phyloP scores from a whole-genome alignment of 2,329 filamentous ascomycete species.

The Fusarium acutatum region DNA sequence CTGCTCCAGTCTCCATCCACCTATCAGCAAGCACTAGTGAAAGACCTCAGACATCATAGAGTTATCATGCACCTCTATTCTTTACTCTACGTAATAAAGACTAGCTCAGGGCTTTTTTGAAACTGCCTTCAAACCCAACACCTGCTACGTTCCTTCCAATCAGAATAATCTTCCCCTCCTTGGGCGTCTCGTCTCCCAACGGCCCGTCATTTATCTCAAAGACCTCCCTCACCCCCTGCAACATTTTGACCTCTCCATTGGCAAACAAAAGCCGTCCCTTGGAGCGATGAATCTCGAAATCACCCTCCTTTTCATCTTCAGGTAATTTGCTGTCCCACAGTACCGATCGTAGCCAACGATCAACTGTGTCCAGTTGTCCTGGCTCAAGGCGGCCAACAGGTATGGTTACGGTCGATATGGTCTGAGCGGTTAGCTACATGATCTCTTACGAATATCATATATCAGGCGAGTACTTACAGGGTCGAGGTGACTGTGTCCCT shows the following conservation, averaged over 20 bases:
- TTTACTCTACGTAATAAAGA: not conserved
- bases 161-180: conserved; percentile 67
- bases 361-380: conserved; percentile 69
- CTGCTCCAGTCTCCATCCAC: not conserved
- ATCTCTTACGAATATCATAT: not conserved
- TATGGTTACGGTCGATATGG: conserved; percentile 85
- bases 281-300: conserved; percentile 84
- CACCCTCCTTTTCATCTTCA: conserved; percentile 44
- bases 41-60: not conserved
- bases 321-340: conserved; percentile 82
- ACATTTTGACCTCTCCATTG: conserved; percentile 74
- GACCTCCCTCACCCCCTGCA: conserved; percentile 92
- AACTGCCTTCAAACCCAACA: conserved; percentile 61
- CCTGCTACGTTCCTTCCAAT: conserved; percentile 66
- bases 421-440: conserved; percentile 55
- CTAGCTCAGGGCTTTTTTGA: conserved; percentile 42
- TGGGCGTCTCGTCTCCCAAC: conserved; percentile 42
- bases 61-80: not conserved
- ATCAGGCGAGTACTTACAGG: conserved; percentile 63
- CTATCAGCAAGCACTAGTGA: not conserved
- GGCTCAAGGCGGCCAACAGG: conserved; percentile 67
- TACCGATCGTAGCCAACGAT: conserved; percentile 82
- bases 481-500: conserved; percentile 91
- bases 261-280: conserved; percentile 80
- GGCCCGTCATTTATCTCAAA: conserved; percentile 85